Evolutionary conservation across 106 monocot genomes (phyloP).

Genomic region (Dioscorea alata): DNA sequence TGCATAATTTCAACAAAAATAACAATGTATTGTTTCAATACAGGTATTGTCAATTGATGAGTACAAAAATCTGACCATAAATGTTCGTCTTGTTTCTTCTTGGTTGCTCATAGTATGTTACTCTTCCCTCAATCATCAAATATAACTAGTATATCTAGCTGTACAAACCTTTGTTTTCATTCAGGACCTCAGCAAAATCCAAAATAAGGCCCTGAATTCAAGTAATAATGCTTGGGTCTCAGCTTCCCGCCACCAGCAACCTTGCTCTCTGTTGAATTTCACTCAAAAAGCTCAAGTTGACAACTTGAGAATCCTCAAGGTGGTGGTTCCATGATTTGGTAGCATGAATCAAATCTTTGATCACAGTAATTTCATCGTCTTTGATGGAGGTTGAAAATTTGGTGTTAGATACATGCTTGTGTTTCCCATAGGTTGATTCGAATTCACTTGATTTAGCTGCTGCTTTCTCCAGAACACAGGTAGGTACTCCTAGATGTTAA

Average conservation of each 20-base stretch:
- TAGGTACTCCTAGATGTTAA: constrained; percentile 52
- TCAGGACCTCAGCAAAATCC: too few species aligned
- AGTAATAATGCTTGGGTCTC: neutral
- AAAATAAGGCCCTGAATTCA: too few species aligned
- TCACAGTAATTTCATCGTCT: constrained; percentile 17
- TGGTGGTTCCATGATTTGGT: constrained; percentile 11
- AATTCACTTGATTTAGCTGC: constrained; percentile 67
- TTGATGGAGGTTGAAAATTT: neutral
- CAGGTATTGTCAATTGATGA: too few species aligned
- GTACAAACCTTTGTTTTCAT: too few species aligned
- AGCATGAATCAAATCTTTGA: constrained; percentile 27
- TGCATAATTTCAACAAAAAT: too few species aligned
- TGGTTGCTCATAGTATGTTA: too few species aligned
- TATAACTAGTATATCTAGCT: too few species aligned
- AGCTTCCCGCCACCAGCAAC: constrained; percentile 7
- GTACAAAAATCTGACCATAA: too few species aligned
- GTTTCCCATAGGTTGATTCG: constrained; percentile 51
- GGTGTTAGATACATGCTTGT: neutral
- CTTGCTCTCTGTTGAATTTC: constrained; percentile 43
- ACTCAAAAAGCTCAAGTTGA: constrained; percentile 12
- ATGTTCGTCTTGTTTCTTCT: too few species aligned
- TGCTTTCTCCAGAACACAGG: constrained; percentile 70
- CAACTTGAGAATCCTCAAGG: constrained; percentile 3
- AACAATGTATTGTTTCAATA: too few species aligned
- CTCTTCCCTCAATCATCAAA: too few species aligned